phyloP scores from a whole-genome alignment of 768 basidiomycete species.

The Boletus sp. region DNA sequence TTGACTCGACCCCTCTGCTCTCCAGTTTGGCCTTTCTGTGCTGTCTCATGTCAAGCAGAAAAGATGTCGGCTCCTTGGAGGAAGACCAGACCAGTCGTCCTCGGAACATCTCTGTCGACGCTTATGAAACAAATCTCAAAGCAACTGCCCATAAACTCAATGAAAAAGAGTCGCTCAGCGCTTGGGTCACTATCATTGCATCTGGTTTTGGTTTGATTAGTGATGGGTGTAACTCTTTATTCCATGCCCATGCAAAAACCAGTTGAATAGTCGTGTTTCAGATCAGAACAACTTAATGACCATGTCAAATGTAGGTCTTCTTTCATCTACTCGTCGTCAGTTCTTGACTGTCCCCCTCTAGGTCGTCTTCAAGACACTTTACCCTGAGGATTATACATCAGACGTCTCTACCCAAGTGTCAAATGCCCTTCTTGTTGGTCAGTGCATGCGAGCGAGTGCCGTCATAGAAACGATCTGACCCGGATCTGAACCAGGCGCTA shows the following conservation, averaged over 20 bases:
- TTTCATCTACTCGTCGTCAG: not conserved
- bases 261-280: conserved; percentile 23
- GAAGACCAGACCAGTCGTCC: conserved; percentile 6
- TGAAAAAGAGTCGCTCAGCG: conserved; percentile 47
- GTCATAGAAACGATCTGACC: conserved; percentile 1
- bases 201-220: conserved; percentile 64
- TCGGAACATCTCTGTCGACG: conserved; percentile 20
- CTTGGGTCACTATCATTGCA: conserved; percentile 61
- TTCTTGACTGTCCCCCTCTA: conserved; percentile 26
- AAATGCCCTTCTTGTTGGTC: conserved; percentile 68
- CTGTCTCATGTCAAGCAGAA: conserved; percentile 21
- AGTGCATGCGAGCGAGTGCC: conserved; percentile 15
- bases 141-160: conserved; percentile 21
- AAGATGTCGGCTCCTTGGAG: conserved; percentile 11
- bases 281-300: conserved; percentile 74
- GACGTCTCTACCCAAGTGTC: conserved; percentile 63
- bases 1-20: not conserved
- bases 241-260: not conserved
- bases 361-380: conserved; percentile 64
- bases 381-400: conserved; percentile 60
- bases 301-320: conserved; percentile 51
- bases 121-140: conserved; percentile 24
- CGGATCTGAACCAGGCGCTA: conserved; percentile 42
- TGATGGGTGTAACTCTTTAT: conserved; percentile 48
- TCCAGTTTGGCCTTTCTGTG: not conserved